Evolutionary conservation across 2,329 filamentous ascomycete genomes (phyloP).

Genomic region (Uncinocarpus reesii): DNA sequence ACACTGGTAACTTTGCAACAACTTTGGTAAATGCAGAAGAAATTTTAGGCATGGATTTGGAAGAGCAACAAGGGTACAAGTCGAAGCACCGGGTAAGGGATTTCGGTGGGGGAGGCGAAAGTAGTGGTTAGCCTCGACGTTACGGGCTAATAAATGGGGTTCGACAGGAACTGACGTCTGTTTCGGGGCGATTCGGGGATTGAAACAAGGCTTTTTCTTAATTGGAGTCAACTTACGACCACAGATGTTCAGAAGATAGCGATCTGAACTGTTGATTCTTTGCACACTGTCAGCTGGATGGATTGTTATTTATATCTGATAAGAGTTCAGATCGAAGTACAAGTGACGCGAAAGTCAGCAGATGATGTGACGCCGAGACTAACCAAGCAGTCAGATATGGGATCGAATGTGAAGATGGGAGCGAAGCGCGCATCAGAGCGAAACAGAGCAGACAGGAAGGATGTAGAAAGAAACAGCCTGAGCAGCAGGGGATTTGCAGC

Average conservation of each 20-base stretch:
- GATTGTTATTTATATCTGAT: neutral
- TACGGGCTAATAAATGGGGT: neutral
- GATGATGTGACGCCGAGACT: neutral
- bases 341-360: constrained; percentile 3
- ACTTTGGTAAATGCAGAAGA: constrained; percentile 4
- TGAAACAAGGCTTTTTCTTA: neutral
- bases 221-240: neutral
- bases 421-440: neutral
- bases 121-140: constrained; percentile 5
- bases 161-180: constrained; percentile 4
- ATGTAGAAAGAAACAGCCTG: neutral
- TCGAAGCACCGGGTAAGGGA: neutral
- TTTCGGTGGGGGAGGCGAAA: constrained; percentile 10
- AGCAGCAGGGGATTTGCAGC: too few species aligned
- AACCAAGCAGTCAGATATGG: neutral
- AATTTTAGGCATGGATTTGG: constrained; percentile 2
- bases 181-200: constrained; percentile 12
- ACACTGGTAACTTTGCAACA: neutral
- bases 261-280: constrained; percentile 3
- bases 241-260: neutral
- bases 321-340: constrained; percentile 1
- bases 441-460: neutral
- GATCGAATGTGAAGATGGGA: neutral
- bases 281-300: neutral
- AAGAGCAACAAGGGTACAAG: constrained; percentile 6